Conservation (phyloP, 2,329 filamentous ascomycete species). For the Fusarium continuum region DNA sequence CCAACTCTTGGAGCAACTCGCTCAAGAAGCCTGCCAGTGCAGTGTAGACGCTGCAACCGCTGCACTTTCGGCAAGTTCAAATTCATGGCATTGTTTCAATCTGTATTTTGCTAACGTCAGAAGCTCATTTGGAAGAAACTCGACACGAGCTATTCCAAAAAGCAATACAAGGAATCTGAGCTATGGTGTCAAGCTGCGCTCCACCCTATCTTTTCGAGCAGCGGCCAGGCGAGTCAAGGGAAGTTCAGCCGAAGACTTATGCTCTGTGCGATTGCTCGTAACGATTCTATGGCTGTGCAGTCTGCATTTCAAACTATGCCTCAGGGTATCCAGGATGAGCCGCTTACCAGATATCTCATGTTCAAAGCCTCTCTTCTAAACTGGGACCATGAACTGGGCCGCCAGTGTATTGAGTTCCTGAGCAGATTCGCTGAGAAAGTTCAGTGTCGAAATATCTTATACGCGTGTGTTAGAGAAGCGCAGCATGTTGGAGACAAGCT, state of each 20-base stretch:
- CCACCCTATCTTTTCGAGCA: conserved; percentile 71
- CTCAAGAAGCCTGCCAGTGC: conserved; percentile 52
- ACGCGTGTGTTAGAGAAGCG: conserved; percentile 83
- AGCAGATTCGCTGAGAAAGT: conserved; percentile 62
- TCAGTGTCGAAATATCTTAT: conserved; percentile 67
- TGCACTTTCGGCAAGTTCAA: conserved; percentile 67
- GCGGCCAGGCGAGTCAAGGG: conserved; percentile 71
- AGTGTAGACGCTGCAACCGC: conserved; percentile 70
- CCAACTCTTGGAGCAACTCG: conserved; percentile 48
- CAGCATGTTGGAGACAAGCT: conserved; percentile 69
- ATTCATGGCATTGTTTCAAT: background rate
- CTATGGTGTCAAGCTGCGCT: conserved; percentile 77
- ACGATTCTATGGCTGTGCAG: conserved; percentile 39
- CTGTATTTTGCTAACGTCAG: conserved; percentile 15
- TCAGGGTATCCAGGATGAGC: conserved; percentile 64
- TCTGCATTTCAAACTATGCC: conserved; percentile 67
- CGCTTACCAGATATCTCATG: conserved; percentile 76
- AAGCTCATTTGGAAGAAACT: conserved; percentile 84
- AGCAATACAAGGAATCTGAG: conserved; percentile 64
- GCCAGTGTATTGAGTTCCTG: conserved; percentile 70
- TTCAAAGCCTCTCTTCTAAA: conserved; percentile 75
- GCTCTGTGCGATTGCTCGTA: conserved; percentile 68
- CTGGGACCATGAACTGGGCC: conserved; percentile 66
- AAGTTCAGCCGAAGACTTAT: conserved; percentile 79
- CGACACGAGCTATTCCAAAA: conserved; percentile 65